phyloP scores from a whole-genome alignment of 768 basidiomycete species.

The Tulasnella sp. region DNA sequence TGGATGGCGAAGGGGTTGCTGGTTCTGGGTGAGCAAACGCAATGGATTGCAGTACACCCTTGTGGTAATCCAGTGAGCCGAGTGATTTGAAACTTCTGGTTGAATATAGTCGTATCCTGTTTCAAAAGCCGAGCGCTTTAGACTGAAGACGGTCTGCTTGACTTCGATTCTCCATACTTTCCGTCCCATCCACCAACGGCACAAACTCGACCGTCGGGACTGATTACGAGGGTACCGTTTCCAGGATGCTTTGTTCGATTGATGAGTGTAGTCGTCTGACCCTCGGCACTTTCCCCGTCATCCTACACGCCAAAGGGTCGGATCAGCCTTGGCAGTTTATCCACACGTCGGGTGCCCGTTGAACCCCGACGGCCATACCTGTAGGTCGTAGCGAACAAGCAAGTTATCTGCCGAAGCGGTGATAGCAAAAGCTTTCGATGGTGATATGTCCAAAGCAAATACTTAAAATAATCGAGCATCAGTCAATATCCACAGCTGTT shows the following conservation, averaged over 20 bases:
- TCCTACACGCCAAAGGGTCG: not conserved
- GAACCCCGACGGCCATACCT: conserved; percentile 31
- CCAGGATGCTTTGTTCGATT: conserved; percentile 77
- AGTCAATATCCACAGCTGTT: not conserved
- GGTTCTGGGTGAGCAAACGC: conserved; percentile 57
- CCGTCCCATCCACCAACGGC: conserved; percentile 96
- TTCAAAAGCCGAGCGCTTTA: not conserved
- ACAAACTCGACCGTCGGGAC: conserved; percentile 74
- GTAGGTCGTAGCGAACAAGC: conserved; percentile 42
- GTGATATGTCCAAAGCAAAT: conserved; percentile 82
- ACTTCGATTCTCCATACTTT: conserved; percentile 53
- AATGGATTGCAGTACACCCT: conserved; percentile 71
- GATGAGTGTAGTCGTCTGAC: conserved; percentile 34
- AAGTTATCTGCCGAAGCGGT: conserved; percentile 84
- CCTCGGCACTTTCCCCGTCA: not conserved
- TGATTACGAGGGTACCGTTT: conserved; percentile 74
- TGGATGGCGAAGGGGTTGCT: not conserved
- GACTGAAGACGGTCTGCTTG: not conserved
- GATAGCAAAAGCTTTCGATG: conserved; percentile 61
- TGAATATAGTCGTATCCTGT: conserved; percentile 80
- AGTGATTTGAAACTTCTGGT: conserved; percentile 79
- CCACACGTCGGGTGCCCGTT: not conserved
- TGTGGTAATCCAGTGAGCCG: conserved; percentile 83
- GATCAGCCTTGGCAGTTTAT: not conserved
- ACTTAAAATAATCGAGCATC: conserved; percentile 51